A percentile compares a stretch with the other conserved stretches of the same genome.
Evolutionary conservation across 139 green algal genomes (phyloP).

Genomic region (Coccomyxa sp.): DNA sequence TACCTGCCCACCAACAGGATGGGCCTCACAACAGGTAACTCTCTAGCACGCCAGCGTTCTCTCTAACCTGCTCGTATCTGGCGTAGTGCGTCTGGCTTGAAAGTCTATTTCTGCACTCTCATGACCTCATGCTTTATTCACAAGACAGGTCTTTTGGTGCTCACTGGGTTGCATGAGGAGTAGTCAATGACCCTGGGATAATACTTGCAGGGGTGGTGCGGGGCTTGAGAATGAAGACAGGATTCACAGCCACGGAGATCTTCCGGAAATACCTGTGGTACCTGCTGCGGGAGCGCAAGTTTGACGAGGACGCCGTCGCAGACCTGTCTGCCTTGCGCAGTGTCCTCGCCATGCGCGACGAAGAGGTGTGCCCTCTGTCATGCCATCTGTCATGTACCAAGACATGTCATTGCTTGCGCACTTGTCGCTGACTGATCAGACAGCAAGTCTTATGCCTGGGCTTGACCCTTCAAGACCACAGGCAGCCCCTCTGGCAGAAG

Average conservation of each 20-base stretch:
- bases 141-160: too few relatives aligned
- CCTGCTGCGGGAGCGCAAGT: conserved; percentile 87
- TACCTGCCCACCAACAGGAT: conserved; percentile 66
- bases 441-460: too few relatives aligned
- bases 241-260: conserved; percentile 83
- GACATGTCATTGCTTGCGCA: background rate
- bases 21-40: conserved; percentile 47
- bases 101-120: too few relatives aligned
- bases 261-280: conserved; percentile 99
- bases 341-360: conserved; percentile 55
- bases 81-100: too few relatives aligned
- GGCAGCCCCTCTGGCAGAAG: too few relatives aligned
- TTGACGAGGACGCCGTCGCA: conserved; percentile 81
- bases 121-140: too few relatives aligned
- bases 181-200: too few relatives aligned
- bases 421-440: too few relatives aligned
- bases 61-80: too few relatives aligned
- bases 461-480: too few relatives aligned
- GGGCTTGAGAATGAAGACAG: conserved; percentile 33
- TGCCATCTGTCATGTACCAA: background rate
- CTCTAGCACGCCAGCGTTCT: background rate
- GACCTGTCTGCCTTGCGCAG: conserved; percentile 87
- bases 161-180: too few relatives aligned
- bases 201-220: conserved; percentile 8
- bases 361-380: conserved; percentile 30